Evolutionary conservation across 306 rosid species (phyloP), one percentile per base, ranked within the genome.

Genomic region (Fragaria iinumae): DNA sequence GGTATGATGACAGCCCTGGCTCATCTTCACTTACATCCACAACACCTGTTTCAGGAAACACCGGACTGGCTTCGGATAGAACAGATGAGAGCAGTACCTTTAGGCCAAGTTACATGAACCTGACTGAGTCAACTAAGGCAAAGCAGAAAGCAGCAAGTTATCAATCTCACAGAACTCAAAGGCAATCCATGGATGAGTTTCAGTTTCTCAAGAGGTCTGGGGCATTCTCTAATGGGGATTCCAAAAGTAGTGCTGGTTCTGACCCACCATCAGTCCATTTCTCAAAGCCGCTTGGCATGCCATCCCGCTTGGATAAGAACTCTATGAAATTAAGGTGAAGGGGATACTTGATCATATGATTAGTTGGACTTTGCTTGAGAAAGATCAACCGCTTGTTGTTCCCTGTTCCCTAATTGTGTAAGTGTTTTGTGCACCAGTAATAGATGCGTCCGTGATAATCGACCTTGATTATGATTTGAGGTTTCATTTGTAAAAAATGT

Each of bases 111-210:
- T 96, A 91, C 87, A 96, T 96, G 98, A 89, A 80, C 89, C 83
- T 88, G 52, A 96, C 99, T 2, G 86, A 96, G 82, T 91, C 99
- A 57, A 96, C 89, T 1, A 96, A 89, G 82, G 90, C 91, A 8
- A 96, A 96, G 87, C 89, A 69, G 49, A 95, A 84, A 70, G 21
- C 79, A 6, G 36, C 45, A 25, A 75, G 76, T 78, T 83, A 77
- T 57, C 69, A 65, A 47, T 79, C 87, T 70, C 86, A 87, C 23
- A 81, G 98, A 85, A 80, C 84, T 76, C 91, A 89, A 64, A 90
- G 97, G 90, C 99, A 96, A 23, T 92, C 99, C 65, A 91, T 89
- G 99, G 99, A 96, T 52, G 98, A 92, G 83, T 92, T 87, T 81
- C 96, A 96, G 63, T 92, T 92, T 78, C 74, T 91, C 76, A 86